Conservation (phyloP, 2,329 filamentous ascomycete species). For the Byssochlamys sp. region DNA sequence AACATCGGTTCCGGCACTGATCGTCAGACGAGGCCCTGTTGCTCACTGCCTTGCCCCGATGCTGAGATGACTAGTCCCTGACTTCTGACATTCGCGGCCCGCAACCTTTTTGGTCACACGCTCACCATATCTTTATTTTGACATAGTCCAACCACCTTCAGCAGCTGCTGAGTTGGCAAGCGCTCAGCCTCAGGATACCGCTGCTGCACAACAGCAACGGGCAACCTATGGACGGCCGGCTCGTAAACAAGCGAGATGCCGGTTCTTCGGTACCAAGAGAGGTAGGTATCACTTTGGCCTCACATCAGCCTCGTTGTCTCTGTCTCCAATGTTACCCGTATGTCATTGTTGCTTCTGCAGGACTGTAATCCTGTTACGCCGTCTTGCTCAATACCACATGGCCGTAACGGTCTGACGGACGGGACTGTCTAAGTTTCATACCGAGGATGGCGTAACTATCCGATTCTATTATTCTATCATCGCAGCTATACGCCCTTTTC, state of each 20-base stretch:
- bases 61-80: not conserved
- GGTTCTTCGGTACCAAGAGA: conserved; percentile 30
- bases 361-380: conserved; percentile 10
- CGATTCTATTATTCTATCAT: not conserved
- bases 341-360: conserved; percentile 4
- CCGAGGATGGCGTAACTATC: not conserved
- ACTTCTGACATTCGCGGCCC: conserved; percentile 5
- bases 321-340: not conserved
- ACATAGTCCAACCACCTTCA: conserved; percentile 6
- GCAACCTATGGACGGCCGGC: conserved; percentile 8
- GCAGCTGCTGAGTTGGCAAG: conserved; percentile 15
- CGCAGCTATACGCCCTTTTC: not conserved
- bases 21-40: not conserved
- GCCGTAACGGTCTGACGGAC: conserved; percentile 1
- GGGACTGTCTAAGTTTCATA: not conserved
- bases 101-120: conserved; percentile 13
- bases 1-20: not conserved
- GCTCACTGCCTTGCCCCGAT: not conserved
- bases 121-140: conserved; percentile 9
- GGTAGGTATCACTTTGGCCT: conserved; percentile 24
- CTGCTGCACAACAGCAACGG: conserved; percentile 6
- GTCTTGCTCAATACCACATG: conserved; percentile 3
- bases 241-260: conserved; percentile 19
- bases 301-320: conserved; percentile 4
- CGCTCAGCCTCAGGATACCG: conserved; percentile 12